A percentile compares a stretch with the other conserved stretches of the same genome.
phyloP scores from a whole-genome alignment of 2,329 filamentous ascomycete genomes.

The Kalmusia sp. region DNA sequence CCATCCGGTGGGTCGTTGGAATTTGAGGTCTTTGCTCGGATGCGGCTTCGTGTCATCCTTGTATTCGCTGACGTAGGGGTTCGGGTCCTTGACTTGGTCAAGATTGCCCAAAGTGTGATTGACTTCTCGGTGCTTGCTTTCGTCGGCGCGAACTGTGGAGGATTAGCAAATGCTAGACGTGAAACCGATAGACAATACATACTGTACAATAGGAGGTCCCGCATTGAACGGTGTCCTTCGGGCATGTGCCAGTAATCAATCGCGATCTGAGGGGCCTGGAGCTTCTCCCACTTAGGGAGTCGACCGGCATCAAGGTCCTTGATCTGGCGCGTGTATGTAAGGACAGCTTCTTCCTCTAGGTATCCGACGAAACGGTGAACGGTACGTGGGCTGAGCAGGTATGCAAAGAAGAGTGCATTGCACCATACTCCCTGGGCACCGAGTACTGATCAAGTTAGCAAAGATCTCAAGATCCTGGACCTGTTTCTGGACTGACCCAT shows the following conservation, averaged over 20 bases:
- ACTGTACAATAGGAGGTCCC: slow-evolving; percentile 82
- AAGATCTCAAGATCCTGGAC: neutral
- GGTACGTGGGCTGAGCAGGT: slow-evolving; percentile 84
- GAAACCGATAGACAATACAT: slow-evolving; percentile 58
- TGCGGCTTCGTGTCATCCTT: slow-evolving; percentile 72
- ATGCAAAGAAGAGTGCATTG: slow-evolving; percentile 89
- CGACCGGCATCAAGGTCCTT: slow-evolving; percentile 85
- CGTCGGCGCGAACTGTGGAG: slow-evolving; percentile 43
- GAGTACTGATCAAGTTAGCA: slow-evolving; percentile 61
- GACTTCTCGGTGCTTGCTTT: slow-evolving; percentile 77
- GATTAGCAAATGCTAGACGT: neutral
- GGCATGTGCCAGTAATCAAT: slow-evolving; percentile 95
- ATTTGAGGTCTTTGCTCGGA: slow-evolving; percentile 71
- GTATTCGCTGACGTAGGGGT: slow-evolving; percentile 88
- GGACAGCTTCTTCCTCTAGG: slow-evolving; percentile 94
- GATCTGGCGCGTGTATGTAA: slow-evolving; percentile 92
- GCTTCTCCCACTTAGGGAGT: slow-evolving; percentile 80
- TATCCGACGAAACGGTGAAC: slow-evolving; percentile 97
- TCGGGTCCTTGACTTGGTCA: slow-evolving; percentile 84
- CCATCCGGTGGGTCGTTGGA: slow-evolving; percentile 76
- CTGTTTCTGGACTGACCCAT: slow-evolving; percentile 56
- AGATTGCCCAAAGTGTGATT: slow-evolving; percentile 95
- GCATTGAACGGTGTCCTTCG: slow-evolving; percentile 80
- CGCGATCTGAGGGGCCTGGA: slow-evolving; percentile 86
- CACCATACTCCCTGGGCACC: slow-evolving; percentile 96